A percentile compares a stretch with the other conserved stretches of the same genome.
Conservation (phyloP, 1,284 basidiomycete genomes). For the Mrakiaceae sp. region DNA sequence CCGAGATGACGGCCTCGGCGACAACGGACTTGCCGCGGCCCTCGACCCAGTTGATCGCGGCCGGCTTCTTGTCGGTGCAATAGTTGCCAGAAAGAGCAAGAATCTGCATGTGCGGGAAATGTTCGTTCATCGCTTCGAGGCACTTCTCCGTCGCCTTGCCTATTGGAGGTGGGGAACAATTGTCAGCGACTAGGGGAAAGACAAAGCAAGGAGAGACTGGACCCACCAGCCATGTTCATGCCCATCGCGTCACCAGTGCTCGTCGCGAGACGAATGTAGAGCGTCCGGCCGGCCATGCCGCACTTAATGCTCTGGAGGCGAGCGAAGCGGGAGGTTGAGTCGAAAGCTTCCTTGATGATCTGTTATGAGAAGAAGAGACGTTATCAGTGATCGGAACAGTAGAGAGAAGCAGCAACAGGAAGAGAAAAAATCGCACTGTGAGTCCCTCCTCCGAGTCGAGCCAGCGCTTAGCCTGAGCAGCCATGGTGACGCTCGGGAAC, state of each 20-base stretch:
- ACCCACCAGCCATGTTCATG: conserved; percentile 75
- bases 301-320: conserved; percentile 70
- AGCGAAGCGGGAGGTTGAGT: conserved; percentile 86
- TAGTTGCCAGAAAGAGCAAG: conserved; percentile 94
- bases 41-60: conserved; percentile 99
- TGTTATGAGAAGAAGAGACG: too few relatives aligned
- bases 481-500: conserved; percentile 71
- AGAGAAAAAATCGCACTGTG: conserved; percentile 18
- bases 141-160: conserved; percentile 92
- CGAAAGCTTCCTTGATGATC: conserved; percentile 74
- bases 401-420: too few relatives aligned
- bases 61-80: conserved; percentile 99
- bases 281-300: conserved; percentile 75
- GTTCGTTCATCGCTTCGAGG: conserved; percentile 62
- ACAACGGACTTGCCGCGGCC: conserved; percentile 96
- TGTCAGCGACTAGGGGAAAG: background rate
- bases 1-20: conserved; percentile 87
- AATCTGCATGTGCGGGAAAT: conserved; percentile 90
- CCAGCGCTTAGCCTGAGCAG: conserved; percentile 79
- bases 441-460: conserved; percentile 78
- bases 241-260: conserved; percentile 98
- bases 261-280: conserved; percentile 93
- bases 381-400: too few relatives aligned
- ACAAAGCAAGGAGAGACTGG: conserved; percentile 9
- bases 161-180: conserved; percentile 35